These are phyloP conservation scores for Durio zibethinus DNA, from an alignment of 345 rosid species.

Conservation along the genomic window DNA sequence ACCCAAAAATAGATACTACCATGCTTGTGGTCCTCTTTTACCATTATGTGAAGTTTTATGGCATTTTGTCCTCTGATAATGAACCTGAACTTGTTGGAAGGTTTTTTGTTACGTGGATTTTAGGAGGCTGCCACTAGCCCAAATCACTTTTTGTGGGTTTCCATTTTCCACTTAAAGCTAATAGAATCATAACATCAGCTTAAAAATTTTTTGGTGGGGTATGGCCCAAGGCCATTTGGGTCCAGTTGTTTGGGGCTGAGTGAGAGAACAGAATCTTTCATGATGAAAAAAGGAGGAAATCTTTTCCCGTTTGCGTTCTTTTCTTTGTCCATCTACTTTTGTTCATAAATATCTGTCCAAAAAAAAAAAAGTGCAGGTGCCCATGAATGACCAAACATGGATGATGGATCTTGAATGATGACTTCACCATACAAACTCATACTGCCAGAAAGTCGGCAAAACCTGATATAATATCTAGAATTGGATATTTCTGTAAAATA, in stretches of 20 bases:
- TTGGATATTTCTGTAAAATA: background rate
- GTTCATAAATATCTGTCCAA: background rate
- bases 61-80: background rate
- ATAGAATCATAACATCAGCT: no score
- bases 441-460: background rate
- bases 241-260: background rate
- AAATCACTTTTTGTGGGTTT: background rate
- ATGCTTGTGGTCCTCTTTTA: background rate
- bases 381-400: background rate
- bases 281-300: background rate
- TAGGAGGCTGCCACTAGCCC: background rate
- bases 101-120: background rate
- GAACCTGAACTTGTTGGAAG: background rate
- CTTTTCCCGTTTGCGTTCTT: background rate
- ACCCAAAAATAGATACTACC: constrained; percentile 1
- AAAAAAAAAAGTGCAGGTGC: background rate
- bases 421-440: background rate
- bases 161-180: constrained; percentile 11
- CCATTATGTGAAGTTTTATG: background rate
- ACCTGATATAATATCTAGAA: background rate
- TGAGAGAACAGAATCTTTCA: background rate
- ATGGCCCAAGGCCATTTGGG: background rate
- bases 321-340: background rate
- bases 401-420: background rate
- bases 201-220: background rate